Conservation (phyloP, 2,329 filamentous ascomycete genomes). For the Nemania serpens region DNA sequence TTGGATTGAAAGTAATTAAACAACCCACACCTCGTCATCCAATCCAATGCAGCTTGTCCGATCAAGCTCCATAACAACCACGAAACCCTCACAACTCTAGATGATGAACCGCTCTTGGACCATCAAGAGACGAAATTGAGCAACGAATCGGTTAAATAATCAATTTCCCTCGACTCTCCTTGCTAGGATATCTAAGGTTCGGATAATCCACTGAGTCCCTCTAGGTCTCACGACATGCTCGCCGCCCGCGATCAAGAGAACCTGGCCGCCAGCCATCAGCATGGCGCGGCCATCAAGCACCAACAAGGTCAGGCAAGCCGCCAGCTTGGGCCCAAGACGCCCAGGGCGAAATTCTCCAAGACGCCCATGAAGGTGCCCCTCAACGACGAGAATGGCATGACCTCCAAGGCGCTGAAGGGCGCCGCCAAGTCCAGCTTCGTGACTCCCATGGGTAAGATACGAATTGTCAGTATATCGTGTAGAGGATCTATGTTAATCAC, state of each 20-base stretch:
- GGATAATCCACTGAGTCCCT: slow-evolving; percentile 23
- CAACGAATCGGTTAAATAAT: neutral
- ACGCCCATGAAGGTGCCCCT: slow-evolving; percentile 78
- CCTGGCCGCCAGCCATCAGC: slow-evolving; percentile 74
- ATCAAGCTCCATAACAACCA: slow-evolving; percentile 21
- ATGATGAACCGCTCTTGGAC: slow-evolving; percentile 3
- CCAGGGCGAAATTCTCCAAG: slow-evolving; percentile 75
- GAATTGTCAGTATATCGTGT: neutral
- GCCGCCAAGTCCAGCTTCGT: slow-evolving; percentile 67
- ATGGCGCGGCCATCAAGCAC: slow-evolving; percentile 71
- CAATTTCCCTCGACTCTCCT: slow-evolving; percentile 2
- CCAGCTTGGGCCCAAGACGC: slow-evolving; percentile 65
- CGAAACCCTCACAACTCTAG: slow-evolving; percentile 8
- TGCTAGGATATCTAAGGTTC: neutral
- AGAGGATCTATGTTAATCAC: slow-evolving; percentile 8
- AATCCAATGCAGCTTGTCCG: slow-evolving; percentile 9
- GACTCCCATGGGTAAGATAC: slow-evolving; percentile 75
- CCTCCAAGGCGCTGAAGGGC: slow-evolving; percentile 52
- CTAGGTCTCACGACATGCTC: slow-evolving; percentile 58
- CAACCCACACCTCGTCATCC: slow-evolving; percentile 19
- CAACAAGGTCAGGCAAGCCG: slow-evolving; percentile 57
- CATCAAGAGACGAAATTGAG: slow-evolving; percentile 1
- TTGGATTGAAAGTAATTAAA: slow-evolving; percentile 25
- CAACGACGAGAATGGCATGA: slow-evolving; percentile 84
- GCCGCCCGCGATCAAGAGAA: slow-evolving; percentile 89